Percentiles rank a stretch among this genome's conserved stretches.
Conservation (phyloP, 768 basidiomycete genomes). For the Kwoniella bestiolae region DNA sequence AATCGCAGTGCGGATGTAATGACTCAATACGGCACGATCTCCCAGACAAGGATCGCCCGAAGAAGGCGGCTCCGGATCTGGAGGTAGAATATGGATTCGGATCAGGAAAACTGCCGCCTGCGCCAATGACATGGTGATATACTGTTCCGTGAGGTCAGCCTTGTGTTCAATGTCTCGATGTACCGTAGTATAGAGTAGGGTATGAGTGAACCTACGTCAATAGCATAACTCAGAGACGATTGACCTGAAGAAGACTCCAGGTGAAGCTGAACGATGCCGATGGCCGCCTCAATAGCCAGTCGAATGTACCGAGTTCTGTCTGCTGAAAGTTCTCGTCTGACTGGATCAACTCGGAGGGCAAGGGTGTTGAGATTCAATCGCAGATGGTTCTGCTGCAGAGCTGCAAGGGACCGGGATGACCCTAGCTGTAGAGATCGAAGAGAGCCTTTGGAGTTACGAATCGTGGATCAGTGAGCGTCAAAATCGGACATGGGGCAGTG, state of each 20-base stretch:
- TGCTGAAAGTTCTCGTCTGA: too few relatives aligned
- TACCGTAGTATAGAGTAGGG: neutral
- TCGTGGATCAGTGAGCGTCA: too few relatives aligned
- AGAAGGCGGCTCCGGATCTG: neutral
- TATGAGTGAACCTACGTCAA: neutral
- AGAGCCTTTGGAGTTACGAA: too few relatives aligned
- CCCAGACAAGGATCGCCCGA: neutral
- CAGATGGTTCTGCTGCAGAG: too few relatives aligned
- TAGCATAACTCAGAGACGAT: neutral
- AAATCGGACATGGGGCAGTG: too few relatives aligned
- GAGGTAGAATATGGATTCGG: neutral
- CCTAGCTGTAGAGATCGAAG: too few relatives aligned
- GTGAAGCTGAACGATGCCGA: too few relatives aligned
- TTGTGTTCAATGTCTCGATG: neutral
- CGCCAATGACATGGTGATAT: neutral
- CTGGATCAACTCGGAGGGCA: too few relatives aligned
- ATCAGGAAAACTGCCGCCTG: neutral
- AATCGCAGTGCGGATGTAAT: neutral
- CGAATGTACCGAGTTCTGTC: too few relatives aligned
- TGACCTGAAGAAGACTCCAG: neutral
- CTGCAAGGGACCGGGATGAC: too few relatives aligned
- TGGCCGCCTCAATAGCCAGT: too few relatives aligned
- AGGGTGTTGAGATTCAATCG: too few relatives aligned
- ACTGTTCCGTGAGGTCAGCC: neutral
- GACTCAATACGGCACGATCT: neutral